Evolutionary conservation across 2,329 filamentous ascomycete genomes (phyloP), one percentile per base, ranked within the genome.

Genomic region (Neodidymelliopsis sp.): DNA sequence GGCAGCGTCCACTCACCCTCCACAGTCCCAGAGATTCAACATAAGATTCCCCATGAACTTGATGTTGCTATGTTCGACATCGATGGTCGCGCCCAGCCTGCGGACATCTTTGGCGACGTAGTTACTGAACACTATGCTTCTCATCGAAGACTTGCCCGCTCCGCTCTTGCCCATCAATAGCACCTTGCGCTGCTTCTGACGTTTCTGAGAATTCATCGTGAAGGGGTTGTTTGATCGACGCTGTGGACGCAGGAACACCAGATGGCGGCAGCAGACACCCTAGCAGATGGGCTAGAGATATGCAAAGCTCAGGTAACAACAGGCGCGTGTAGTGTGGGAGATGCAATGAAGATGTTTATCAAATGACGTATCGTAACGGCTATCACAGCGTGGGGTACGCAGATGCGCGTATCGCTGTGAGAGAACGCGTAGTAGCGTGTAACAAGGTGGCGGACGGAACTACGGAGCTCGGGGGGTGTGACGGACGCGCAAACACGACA

Each of bases 11-110:
- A 51, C 82, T 76, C 66, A 88, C 86, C 87, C 94, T 77, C 94
- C 94, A 73, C 94, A 99, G 76, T 99, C 94, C 94, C 94, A 99
- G 13, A 99, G 84, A 75, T 99, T 97, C 63, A 99, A 83, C 43
- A 94, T 97, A 42, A 99, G 81, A 74, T 97, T 97, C 42, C 94
- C 94, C 77, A 99, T 89, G 77, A 99, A 99, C 74, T 96, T 96
- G 75, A 97, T 94, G 77, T 97, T 94, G 55, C 91, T 97, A 67
- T 97, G 89, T 75, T 99, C 94, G 53, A 99, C 94, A 71, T 99
- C 94, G 70, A 99, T 97, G 10, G 94, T 99, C 1, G 94, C 94
- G 60, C 94, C 94, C 46, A 99, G 79, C 49, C 94, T 81, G 28
- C 94, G 84, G 6, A 96, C 96, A 74, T 99, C 94, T 70, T 95